These are phyloP conservation scores for Calocera cornea DNA, from an alignment of 768 basidiomycete species.

Conservation along the genomic window DNA sequence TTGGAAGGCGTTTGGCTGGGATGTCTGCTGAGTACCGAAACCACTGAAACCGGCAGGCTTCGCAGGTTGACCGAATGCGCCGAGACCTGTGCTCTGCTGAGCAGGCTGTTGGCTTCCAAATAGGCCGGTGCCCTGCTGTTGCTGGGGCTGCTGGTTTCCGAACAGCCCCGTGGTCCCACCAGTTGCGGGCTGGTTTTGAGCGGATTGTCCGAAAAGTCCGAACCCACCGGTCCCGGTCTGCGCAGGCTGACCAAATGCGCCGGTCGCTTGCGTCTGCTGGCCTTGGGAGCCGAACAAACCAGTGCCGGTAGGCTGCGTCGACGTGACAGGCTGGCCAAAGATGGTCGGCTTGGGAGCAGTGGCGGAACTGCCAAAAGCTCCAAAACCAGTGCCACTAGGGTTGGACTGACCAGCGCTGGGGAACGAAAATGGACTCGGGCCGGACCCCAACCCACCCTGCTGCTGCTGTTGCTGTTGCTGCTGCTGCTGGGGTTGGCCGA, in stretches of 20 bases:
- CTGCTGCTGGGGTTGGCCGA: slow-evolving; percentile 7
- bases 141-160: slow-evolving; percentile 17
- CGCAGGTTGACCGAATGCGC: slow-evolving; percentile 14
- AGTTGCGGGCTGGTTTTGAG: slow-evolving; percentile 17
- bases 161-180: slow-evolving; percentile 21
- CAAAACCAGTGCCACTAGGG: slow-evolving; percentile 10
- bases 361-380: neutral
- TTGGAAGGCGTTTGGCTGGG: slow-evolving; percentile 6
- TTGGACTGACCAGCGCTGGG: slow-evolving; percentile 18
- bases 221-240: neutral
- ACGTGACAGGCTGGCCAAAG: neutral
- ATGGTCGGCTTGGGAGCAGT: neutral
- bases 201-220: slow-evolving; percentile 25
- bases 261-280: neutral
- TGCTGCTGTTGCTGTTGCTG: slow-evolving; percentile 27
- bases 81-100: slow-evolving; percentile 7
- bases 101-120: slow-evolving; percentile 13
- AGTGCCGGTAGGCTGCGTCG: slow-evolving; percentile 20
- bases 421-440: slow-evolving; percentile 15
- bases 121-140: slow-evolving; percentile 9
- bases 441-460: slow-evolving; percentile 26
- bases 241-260: slow-evolving; percentile 20
- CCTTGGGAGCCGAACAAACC: slow-evolving; percentile 7
- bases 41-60: slow-evolving; percentile 6
- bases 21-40: slow-evolving; percentile 7